phyloP scores from a whole-genome alignment of 2,329 filamentous ascomycete species.

The Monosporascus ibericus region DNA sequence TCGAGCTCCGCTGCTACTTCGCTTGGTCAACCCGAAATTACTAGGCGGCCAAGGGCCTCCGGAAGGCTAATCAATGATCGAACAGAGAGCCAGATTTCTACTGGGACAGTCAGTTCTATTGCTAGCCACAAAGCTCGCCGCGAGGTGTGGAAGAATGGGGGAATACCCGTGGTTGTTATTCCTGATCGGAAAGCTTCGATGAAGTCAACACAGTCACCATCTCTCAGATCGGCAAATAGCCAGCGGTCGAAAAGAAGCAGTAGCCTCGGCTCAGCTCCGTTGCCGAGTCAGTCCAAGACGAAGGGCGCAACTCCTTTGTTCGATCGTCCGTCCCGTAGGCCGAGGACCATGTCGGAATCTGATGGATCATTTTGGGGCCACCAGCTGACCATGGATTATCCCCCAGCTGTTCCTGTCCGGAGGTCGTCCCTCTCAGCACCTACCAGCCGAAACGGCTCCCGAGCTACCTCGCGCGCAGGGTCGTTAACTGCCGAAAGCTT shows the following conservation, averaged over 20 bases:
- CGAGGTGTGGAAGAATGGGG: slow-evolving; percentile 53
- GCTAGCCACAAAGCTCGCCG: slow-evolving; percentile 50
- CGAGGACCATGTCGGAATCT: slow-evolving; percentile 40
- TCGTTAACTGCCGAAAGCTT: slow-evolving; percentile 55
- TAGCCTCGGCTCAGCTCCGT: slow-evolving; percentile 43
- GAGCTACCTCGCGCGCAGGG: slow-evolving; percentile 27
- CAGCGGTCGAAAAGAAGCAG: slow-evolving; percentile 46
- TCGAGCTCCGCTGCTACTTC: slow-evolving; percentile 38
- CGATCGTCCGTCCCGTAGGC: slow-evolving; percentile 34
- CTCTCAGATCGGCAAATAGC: slow-evolving; percentile 56
- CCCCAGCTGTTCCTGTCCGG: slow-evolving; percentile 50
- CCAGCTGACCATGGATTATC: slow-evolving; percentile 54
- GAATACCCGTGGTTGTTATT: slow-evolving; percentile 57
- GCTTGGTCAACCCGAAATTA: slow-evolving; percentile 24
- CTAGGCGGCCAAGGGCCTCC: slow-evolving; percentile 22
- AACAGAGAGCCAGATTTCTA: slow-evolving; percentile 45
- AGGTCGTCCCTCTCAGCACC: slow-evolving; percentile 58
- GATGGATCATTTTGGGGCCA: slow-evolving; percentile 38
- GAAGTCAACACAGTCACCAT: slow-evolving; percentile 44
- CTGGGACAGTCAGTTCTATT: slow-evolving; percentile 40
- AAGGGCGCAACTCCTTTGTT: slow-evolving; percentile 38
- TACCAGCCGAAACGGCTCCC: slow-evolving; percentile 47
- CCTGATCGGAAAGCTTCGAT: slow-evolving; percentile 52
- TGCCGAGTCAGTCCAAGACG: slow-evolving; percentile 34
- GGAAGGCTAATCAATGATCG: slow-evolving; percentile 24